Base-by-base conservation (phyloP, 177 flowering plant genomes). In the Vitis hybrid region DNA sequence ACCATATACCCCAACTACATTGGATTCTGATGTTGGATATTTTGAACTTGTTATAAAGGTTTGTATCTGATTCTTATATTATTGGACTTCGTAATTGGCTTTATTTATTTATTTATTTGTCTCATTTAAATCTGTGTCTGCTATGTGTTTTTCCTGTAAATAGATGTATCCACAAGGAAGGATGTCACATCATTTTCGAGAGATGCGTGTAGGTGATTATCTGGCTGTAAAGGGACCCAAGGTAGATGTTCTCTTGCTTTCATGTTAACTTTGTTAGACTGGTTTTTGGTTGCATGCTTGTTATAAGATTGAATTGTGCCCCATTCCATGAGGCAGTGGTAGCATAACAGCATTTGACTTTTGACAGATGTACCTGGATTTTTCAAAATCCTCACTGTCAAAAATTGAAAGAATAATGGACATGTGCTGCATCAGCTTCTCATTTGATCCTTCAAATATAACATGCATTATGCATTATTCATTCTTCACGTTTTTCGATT, bases 151-250 rank as follows among this genome's bases (percentile, higher is more conserved):
- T 53, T 62, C 61, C 15, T 59, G 24, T 52, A 55, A 64, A 10
- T 80, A 95, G 98, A 95, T 95, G 99, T 95, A 95, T 78, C 95
- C 98, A 12, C 99, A 92, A 91, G 99, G 99, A 84, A 83, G 99
- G 75, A 96, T 96, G 99, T 96, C 99, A 15, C 99, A 96, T 77
- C 98, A 94, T 86, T 96, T 96, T 73, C 86, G 99, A 6, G 99
- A 96, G 84, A 90, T 96, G 99, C 84, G 83, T 57, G 96, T 84
- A 61, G 98, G 98, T 71, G 97, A 96, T 73, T 84, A 81, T 78
- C 70, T 95, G 71, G 73, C 95, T 71, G 98, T 95, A n/a, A 95
- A 89, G 81, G 98, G 99, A 66, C 99, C 99, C 64, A 96, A 96
- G 97, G 99, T 91, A 81, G n/a, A 71, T 59, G 1, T 62, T 57